Evolutionary conservation across 371 early-diverging fungal species (phyloP), one percentile per base, ranked within the genome.

Genomic region (Homolaphlyctis polyrhiza): DNA sequence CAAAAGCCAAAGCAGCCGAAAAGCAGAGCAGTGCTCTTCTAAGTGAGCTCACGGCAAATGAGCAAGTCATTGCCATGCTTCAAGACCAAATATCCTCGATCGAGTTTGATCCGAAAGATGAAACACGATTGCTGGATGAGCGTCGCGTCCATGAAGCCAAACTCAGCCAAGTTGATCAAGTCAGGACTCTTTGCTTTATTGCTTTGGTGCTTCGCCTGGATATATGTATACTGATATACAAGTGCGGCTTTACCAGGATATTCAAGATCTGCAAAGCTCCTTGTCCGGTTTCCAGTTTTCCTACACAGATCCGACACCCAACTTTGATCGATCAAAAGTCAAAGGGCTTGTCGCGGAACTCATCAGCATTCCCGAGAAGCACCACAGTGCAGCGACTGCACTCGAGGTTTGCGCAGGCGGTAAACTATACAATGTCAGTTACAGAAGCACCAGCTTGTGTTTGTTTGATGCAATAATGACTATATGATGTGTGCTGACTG

Each of bases 401-500:
- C 74, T 98, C 21, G 97, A 97, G 68, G 86, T 95, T 55, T 91
- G 91, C 65, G 97, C 98, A 13, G 97, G 96, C 48, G 95, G 95
- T 0, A 81, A 87, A 49, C 80, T 98, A 4, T 95, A 89, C 71
- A 93, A 95, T 70, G 96, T 90, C 74, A 69, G 68, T n/a, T n/a
- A n/a, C n/a, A n/a, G n/a, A n/a, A n/a, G n/a, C 34, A 27, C 45
- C 18, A 6, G 29, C 25, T 2, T 58, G 21, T 28, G 28, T 55
- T 55, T 47, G n/a, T 50, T 23, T 3, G 39, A 1, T 57, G 25
- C 28, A 14, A 69, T 14, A n/a, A 25, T 16, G 35, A 28, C 45
- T 35, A 34, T 1, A 43, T 49, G 13, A 36, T 50, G 55, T 3
- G 55, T 25, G 47, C 18, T 2, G 8, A 18, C 23, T 21, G 1